Percentiles rank a stretch among this genome's conserved stretches.
phyloP scores from a whole-genome alignment of 345 rosid species.

The Euphorbia peplus region DNA sequence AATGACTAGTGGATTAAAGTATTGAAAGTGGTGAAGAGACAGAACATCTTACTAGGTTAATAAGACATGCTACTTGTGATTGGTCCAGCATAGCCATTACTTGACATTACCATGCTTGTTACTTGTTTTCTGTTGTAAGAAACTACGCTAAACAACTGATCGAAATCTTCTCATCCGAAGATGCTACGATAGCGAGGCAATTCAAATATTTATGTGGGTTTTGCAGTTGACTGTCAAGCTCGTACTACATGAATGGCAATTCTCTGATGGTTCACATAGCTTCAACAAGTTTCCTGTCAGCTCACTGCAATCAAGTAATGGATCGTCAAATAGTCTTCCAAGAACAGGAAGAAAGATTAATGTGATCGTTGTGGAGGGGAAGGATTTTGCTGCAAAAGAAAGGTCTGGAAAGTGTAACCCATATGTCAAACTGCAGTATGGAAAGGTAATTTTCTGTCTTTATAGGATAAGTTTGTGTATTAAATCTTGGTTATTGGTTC shows the following conservation, averaged over 20 bases:
- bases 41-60: no score
- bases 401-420: slow-evolving; percentile 65
- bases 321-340: slow-evolving; percentile 51
- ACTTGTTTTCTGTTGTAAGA: neutral
- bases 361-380: slow-evolving; percentile 59
- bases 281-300: slow-evolving; percentile 38
- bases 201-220: slow-evolving; percentile 12
- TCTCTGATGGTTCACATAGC: slow-evolving; percentile 84
- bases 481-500: slow-evolving; percentile 12
- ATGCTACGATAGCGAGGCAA: neutral
- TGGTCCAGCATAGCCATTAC: neutral
- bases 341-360: slow-evolving; percentile 74
- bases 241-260: slow-evolving; percentile 92
- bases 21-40: no score
- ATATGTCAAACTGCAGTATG: slow-evolving; percentile 84
- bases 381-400: slow-evolving; percentile 58
- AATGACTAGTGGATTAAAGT: no score
- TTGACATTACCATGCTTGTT: neutral
- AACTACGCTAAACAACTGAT: neutral
- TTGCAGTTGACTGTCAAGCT: slow-evolving; percentile 73
- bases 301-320: slow-evolving; percentile 45
- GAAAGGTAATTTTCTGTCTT: slow-evolving; percentile 53
- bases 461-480: slow-evolving; percentile 2
- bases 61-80: no score
- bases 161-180: neutral